Percentiles rank a stretch among this genome's conserved stretches.
Evolutionary conservation across 441 rosid species (phyloP).

Genomic region (Codiaeum variegatum): DNA sequence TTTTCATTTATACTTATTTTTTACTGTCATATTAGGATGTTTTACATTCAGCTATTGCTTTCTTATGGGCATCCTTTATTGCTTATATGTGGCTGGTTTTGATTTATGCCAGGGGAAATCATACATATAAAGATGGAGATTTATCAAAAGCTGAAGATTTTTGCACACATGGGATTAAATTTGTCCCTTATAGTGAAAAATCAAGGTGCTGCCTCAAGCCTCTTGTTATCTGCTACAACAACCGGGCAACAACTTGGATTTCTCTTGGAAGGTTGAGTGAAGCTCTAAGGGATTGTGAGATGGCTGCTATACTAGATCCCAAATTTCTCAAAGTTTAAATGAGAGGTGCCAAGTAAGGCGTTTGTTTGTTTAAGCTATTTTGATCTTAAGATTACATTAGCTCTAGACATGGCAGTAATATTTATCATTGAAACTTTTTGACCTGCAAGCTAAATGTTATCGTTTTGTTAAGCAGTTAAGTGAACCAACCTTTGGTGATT

Average conservation of each 20-base stretch:
- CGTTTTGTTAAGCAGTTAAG: not conserved
- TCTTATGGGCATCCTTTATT: constrained; percentile 12
- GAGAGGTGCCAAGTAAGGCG: constrained; percentile 87
- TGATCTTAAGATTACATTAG: constrained; percentile 2
- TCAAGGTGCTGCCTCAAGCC: constrained; percentile 72
- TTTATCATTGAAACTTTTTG: not conserved
- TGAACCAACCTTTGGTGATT: not conserved
- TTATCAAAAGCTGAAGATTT: constrained; percentile 73
- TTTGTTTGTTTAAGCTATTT: constrained; percentile 11
- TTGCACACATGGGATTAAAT: constrained; percentile 72
- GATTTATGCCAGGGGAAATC: constrained; percentile 72
- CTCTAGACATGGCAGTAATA: not conserved
- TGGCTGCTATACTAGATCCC: constrained; percentile 74
- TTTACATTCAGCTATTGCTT: constrained; percentile 7
- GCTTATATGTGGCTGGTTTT: constrained; percentile 21
- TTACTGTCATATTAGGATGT: constrained; percentile 14
- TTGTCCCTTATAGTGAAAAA: constrained; percentile 49
- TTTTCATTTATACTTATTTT: no score
- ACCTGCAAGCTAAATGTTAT: not conserved
- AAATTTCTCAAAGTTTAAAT: constrained; percentile 74
- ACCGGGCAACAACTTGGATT: constrained; percentile 88
- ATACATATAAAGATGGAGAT: constrained; percentile 69
- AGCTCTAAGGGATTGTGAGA: constrained; percentile 73
- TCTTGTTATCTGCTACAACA: constrained; percentile 88
- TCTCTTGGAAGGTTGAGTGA: constrained; percentile 85